These are phyloP conservation scores for Thraustochytrium striatum DNA, from an alignment of 352 stramenopile species.

Conservation along the genomic window DNA sequence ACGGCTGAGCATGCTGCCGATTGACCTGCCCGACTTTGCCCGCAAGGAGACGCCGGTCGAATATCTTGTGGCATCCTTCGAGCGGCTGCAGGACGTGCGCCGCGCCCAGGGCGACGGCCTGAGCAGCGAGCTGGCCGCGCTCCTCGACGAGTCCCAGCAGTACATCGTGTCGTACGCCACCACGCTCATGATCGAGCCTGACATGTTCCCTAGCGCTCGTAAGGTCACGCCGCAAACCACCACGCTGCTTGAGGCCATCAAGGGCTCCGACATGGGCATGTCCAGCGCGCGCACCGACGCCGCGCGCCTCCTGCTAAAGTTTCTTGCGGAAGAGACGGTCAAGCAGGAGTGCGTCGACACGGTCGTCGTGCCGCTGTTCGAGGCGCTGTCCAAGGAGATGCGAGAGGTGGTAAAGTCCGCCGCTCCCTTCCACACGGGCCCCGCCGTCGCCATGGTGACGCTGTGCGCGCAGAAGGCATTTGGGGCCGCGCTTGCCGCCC, in stretches of 20 bases:
- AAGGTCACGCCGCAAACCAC: constrained; percentile 59
- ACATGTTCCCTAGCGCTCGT: constrained; percentile 75
- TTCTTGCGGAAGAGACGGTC: constrained; percentile 61
- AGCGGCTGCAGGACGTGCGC: constrained; percentile 1
- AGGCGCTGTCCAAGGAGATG: constrained; percentile 70
- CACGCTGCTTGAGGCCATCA: constrained; percentile 66
- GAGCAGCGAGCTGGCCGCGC: constrained; percentile 61
- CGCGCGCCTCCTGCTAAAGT: constrained; percentile 57
- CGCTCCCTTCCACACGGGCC: constrained; percentile 50
- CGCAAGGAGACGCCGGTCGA: constrained; percentile 58
- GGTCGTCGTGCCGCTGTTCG: constrained; percentile 69
- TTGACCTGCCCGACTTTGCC: constrained; percentile 51
- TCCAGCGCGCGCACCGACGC: constrained; percentile 60
- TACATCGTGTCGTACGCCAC: constrained; percentile 78
- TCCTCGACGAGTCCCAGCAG: constrained; percentile 58
- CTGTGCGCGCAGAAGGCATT: constrained; percentile 37
- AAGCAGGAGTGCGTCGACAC: constrained; percentile 60
- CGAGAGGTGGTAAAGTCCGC: constrained; percentile 55
- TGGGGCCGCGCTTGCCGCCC: neutral
- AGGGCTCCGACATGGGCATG: constrained; percentile 62
- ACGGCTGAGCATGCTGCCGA: constrained; percentile 64
- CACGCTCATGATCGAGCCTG: constrained; percentile 70
- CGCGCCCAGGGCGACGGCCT: constrained; percentile 57
- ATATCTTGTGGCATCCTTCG: constrained; percentile 53
- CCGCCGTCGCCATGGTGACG: neutral